Evolutionary conservation across 176 grass and related monocot genomes (phyloP), one percentile per base, ranked within the genome.

Genomic region (Luzula sylvatica): DNA sequence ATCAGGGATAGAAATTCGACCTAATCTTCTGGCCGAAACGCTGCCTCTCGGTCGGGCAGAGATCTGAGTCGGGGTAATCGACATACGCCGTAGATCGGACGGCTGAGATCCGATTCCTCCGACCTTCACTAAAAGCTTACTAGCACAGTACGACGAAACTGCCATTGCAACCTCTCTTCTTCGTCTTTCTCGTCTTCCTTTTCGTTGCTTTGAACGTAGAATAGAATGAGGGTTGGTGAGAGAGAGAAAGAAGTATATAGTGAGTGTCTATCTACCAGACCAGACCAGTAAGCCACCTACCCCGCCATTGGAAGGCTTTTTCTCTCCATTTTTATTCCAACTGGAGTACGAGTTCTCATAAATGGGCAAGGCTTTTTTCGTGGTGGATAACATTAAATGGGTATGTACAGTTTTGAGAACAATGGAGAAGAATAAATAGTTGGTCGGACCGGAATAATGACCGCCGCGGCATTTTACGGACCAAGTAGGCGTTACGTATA

Each of bases 21-120:
- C 68, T 51, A 65, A 70, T 35, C 61, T 66, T 60, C 61, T 62
- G 9, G 26, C 29, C 32, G 68, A 30, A 13, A 59, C 38, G 44
- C 39, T 54, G 55, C 68, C 76, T 23, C 52, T 81, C 39, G 74
- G 86, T 15, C 23, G 56, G 32, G 87, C 39, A 46, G 93, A 80
- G 71, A 92, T 83, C 56, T 81, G 78, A 42, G 87, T 42, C 24
- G 80, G 72, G 38, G 80, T 56, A 26, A 71, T 53, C 11, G 84
- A 50, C 6, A 60, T 16, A 12, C 67, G 54, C 42, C 25, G 39
- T 38, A 71, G 67, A 71, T 71, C 67, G 3, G 67, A 46, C 55
- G 67, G 12, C 43, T 61, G 55, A 28, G 56, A 71, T 35, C 67
- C 54, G 51, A 57, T 16, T 23, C 27, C 66, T 11, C 23, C 26